These are phyloP conservation scores for Alternaria consortialis DNA, from an alignment of 2,329 filamentous ascomycete species.

Conservation along the genomic window DNA sequence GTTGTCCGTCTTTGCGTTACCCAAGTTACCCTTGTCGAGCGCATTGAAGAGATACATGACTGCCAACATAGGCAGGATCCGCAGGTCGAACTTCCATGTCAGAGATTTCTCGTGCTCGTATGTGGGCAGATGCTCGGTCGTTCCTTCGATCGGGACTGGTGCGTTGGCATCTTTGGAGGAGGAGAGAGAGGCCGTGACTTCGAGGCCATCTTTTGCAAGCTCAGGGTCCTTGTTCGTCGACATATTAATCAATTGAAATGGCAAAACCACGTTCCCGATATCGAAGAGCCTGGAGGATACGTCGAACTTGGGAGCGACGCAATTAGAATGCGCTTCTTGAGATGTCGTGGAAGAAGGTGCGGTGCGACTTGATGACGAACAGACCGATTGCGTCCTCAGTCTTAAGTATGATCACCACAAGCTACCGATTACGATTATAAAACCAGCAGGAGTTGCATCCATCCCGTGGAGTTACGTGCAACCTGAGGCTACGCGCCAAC, in stretches of 20 bases:
- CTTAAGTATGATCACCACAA: constrained; percentile 16
- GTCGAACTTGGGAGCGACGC: background rate
- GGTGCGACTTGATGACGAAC: background rate
- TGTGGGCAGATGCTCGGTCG: constrained; percentile 44
- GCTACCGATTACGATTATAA: background rate
- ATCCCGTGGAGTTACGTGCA: constrained; percentile 28
- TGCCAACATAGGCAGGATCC: constrained; percentile 66
- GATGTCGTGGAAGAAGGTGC: background rate
- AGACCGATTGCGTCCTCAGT: background rate
- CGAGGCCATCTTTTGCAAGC: constrained; percentile 39
- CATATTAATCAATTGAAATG: constrained; percentile 28
- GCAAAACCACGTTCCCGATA: background rate
- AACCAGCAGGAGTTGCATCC: constrained; percentile 15
- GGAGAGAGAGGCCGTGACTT: constrained; percentile 37
- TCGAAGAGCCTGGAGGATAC: background rate
- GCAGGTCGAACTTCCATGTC: constrained; percentile 64
- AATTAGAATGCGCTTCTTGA: background rate
- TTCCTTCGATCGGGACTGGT: constrained; percentile 38
- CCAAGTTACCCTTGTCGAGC: constrained; percentile 46
- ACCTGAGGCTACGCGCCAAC: background rate
- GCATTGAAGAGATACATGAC: constrained; percentile 68
- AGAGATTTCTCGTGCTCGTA: constrained; percentile 53
- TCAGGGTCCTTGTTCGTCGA: constrained; percentile 37
- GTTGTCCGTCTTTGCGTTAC: constrained; percentile 57
- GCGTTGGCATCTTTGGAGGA: constrained; percentile 36